Conservation (phyloP, 768 basidiomycete species). For the Coprinopsis marcescibilis region DNA sequence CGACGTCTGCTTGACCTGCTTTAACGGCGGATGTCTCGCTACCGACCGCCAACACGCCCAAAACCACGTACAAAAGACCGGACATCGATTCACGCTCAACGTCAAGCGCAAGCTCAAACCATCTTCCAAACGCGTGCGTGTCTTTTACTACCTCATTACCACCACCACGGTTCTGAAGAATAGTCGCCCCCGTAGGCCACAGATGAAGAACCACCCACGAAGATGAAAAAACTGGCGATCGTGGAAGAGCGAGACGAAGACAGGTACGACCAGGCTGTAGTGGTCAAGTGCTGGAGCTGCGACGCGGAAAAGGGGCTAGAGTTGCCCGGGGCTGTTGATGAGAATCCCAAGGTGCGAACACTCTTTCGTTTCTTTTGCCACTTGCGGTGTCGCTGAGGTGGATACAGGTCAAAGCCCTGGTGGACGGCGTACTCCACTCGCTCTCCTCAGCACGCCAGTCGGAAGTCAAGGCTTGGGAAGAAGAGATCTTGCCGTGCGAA, state of each 20-base stretch:
- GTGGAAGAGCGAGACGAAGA: slow-evolving; percentile 83
- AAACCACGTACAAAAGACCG: slow-evolving; percentile 65
- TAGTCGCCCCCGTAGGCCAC: slow-evolving; percentile 40
- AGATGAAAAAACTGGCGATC: slow-evolving; percentile 89
- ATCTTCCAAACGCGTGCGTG: slow-evolving; percentile 57
- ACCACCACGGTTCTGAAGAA: background rate
- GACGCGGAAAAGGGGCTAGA: slow-evolving; percentile 43
- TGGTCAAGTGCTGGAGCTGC: slow-evolving; percentile 75
- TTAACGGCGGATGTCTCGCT: slow-evolving; percentile 85
- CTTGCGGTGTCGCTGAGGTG: slow-evolving; percentile 6
- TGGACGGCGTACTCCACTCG: slow-evolving; percentile 69
- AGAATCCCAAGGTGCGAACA: slow-evolving; percentile 27
- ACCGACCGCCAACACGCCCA: slow-evolving; percentile 62
- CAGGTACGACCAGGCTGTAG: slow-evolving; percentile 65
- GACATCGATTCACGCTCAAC: slow-evolving; percentile 75
- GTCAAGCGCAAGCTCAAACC: slow-evolving; percentile 70
- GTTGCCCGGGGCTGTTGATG: slow-evolving; percentile 33
- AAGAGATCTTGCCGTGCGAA: slow-evolving; percentile 84
- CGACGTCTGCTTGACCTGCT: slow-evolving; percentile 88
- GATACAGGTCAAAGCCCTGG: slow-evolving; percentile 46
- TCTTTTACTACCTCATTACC: slow-evolving; percentile 2
- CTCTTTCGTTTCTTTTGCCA: background rate
- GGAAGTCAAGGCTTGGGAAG: slow-evolving; percentile 97
- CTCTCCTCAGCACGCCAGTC: slow-evolving; percentile 88
- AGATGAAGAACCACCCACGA: slow-evolving; percentile 78